Evolutionary conservation across 2,329 filamentous ascomycete genomes (phyloP), one percentile per base, ranked within the genome.

Genomic region (Amauroascus niger): DNA sequence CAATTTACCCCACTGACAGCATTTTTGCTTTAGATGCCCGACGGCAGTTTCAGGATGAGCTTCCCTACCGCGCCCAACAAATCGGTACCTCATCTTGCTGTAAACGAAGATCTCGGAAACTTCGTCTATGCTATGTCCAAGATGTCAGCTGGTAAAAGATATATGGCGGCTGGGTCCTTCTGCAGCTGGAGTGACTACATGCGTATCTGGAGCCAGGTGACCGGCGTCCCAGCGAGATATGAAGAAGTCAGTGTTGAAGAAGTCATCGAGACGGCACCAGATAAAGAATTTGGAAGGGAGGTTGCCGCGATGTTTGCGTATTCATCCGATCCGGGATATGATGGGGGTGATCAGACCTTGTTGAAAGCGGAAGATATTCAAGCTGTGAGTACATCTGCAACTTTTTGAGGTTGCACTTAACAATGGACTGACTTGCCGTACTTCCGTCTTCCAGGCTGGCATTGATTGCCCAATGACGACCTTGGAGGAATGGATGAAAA

Each of bases 71-170:
- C 60, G 0, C 69, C 75, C 0, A 55, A 70, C 45, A 67, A 63
- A 22, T 55, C 57, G 0, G 61, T 73, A 0, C 76, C 74, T 3
- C 76, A 79, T 44, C 61, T 78, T 0, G 70, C 72, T 14, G 73
- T 76, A 5, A 70, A 70, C n/a, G 62, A 63, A 2, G 76, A 79
- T 55, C 69, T 71, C 62, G 76, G 76, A 0, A 71, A 66, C 58
- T 76, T 77, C 48, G 69, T 71, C 13, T 76, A 75, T 48, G 76
- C 74, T 9, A 74, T 78, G 1, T 70, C 68, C 44, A 70, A 77
- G 56, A 75, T 77, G 73, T 71, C 74, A 0, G 69, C 75, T 0
- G 74, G 75, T 1, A 74, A 74, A 45, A 62, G 64, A 1, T 78
- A 77, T 59, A 76, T 79, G 69, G 75, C 75, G 0, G 73, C 65